Base-by-base conservation (phyloP, 805 yeast genomes). In the Maudiozyma turicensis region DNA sequence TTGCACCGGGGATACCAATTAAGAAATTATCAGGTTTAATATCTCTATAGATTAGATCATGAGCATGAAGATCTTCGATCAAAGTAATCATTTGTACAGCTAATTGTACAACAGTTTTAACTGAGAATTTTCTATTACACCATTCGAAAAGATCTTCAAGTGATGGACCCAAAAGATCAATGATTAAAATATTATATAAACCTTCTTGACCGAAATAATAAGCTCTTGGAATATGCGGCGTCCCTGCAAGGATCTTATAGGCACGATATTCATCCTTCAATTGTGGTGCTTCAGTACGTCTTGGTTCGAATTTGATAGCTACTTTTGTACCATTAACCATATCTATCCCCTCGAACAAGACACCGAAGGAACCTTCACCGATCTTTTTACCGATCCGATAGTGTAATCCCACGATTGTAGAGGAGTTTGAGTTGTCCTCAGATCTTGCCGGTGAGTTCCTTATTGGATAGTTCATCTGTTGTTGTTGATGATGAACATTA, bases 351-450 rank as follows among this genome's bases (percentile, higher is more conserved):
- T 93, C 98, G 65, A 93, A 93, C 51, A 93, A 84, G 47, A 93
- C 95, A 49, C 99, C 99, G 67, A 93, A 93, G 4, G 98, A 91
- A 42, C 99, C 99, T 70, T 93, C 98, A 50, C 99, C 99, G 53
- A 93, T 90, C 71, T 93, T 93, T 68, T 90, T 91, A 51, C 98
- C 99, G 50, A 93, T 93, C 58, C 89, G 85, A 71, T 90, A 93
- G 72, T 93, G 99, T 52, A 91, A 81, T 28, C 99, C 99, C 43
- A 93, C 96, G 43, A 73, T 71, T 2, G 55, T 53, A 5, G 55
- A 53, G 37, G 26, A 20, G 26, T 20, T 20, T 20, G 26, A 20
- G 4, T 20, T 20, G 26, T 20, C 26, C 4, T 20, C 26, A 4
- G 26, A 20, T 20, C 26, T 20, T 20, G 26, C 26, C 26, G 26